Conservation (phyloP, 192 early-diverging fungal genomes). For the Jimgerdemannia lactiflua region DNA sequence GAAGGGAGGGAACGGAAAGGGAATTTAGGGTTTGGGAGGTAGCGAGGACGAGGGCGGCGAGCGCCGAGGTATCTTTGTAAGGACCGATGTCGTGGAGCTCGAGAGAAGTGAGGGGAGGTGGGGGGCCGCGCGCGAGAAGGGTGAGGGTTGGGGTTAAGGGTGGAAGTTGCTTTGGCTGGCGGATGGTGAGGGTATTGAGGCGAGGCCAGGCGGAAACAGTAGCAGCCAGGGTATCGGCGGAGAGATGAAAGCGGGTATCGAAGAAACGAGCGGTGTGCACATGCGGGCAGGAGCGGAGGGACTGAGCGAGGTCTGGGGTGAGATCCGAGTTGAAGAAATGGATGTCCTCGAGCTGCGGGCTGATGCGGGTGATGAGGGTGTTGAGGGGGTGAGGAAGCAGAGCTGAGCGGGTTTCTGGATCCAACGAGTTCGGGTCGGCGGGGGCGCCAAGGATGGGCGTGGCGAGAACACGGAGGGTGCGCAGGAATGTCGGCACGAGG, state of each 20-base stretch:
- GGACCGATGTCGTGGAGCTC: not conserved
- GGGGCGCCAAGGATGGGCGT: too few relatives aligned
- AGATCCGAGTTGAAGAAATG: not conserved
- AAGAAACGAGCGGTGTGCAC: not conserved
- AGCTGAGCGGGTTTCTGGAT: too few relatives aligned
- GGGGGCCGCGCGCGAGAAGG: not conserved
- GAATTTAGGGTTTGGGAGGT: not conserved
- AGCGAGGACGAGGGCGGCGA: not conserved
- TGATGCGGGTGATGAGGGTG: not conserved
- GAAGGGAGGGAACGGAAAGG: not conserved
- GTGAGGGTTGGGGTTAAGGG: not conserved
- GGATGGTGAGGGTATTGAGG: not conserved
- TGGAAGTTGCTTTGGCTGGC: not conserved
- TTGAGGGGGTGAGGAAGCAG: not conserved
- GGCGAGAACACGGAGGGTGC: not conserved
- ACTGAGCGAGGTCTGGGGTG: not conserved
- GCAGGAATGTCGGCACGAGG: not conserved
- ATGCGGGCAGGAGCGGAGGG: not conserved
- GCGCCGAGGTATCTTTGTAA: not conserved
- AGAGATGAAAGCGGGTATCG: not conserved
- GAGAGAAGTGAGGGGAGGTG: not conserved
- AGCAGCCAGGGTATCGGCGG: not conserved
- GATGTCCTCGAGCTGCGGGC: not conserved
- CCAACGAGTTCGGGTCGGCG: too few relatives aligned
- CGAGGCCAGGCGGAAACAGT: not conserved